These are phyloP conservation scores for Neopestalotiopsis clavispora DNA, from an alignment of 2,329 filamentous ascomycete species.

Conservation along the genomic window DNA sequence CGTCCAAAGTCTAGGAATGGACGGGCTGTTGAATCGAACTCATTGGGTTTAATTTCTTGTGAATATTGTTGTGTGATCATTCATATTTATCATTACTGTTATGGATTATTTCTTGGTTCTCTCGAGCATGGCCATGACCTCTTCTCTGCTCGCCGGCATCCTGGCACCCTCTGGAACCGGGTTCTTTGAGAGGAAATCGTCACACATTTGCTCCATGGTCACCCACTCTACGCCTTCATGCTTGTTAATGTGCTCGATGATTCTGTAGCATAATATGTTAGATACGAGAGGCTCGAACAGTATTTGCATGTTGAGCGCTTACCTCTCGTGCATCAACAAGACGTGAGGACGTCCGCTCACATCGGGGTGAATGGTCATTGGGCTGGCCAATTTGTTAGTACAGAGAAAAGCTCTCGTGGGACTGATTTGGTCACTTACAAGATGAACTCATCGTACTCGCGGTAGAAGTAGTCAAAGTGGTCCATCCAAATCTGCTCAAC, in stretches of 20 bases:
- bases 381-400: slow-evolving; percentile 32
- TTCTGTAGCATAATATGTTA: slow-evolving; percentile 12
- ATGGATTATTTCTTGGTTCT: not conserved
- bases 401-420: not conserved
- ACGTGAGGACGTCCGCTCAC: slow-evolving; percentile 75
- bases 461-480: slow-evolving; percentile 76
- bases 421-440: slow-evolving; percentile 45
- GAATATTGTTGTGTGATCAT: too few relatives aligned
- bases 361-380: slow-evolving; percentile 79
- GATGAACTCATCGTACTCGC: slow-evolving; percentile 77
- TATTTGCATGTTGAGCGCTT: slow-evolving; percentile 20
- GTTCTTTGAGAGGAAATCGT: slow-evolving; percentile 59
- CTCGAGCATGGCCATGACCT: slow-evolving; percentile 14
- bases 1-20: too few relatives aligned
- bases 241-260: slow-evolving; percentile 46
- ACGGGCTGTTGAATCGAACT: too few relatives aligned
- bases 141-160: slow-evolving; percentile 15
- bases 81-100: not conserved
- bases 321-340: slow-evolving; percentile 74
- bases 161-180: not conserved
- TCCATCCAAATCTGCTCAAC: slow-evolving; percentile 67
- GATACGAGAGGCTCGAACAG: not conserved
- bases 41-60: too few relatives aligned
- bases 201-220: slow-evolving; percentile 61
- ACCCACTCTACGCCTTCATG: slow-evolving; percentile 30